A percentile compares a stretch with the other conserved stretches of the same genome.
phyloP scores from a whole-genome alignment of 192 early-diverging fungal species.

The Mortierella alpina region DNA sequence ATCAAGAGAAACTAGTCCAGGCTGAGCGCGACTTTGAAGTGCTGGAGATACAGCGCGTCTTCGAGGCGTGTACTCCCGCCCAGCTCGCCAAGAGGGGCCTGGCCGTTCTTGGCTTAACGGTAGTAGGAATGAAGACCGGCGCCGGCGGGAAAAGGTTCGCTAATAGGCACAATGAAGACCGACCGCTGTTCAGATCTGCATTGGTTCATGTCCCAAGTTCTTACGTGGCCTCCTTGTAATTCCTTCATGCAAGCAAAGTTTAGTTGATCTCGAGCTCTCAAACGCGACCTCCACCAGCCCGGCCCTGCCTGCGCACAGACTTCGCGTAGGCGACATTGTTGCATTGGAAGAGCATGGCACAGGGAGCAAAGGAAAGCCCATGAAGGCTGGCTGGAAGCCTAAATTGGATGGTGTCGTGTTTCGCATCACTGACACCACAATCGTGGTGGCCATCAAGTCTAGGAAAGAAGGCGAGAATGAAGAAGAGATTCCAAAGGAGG shows the following conservation, averaged over 20 bases:
- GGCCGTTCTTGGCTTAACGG: slow-evolving; percentile 69
- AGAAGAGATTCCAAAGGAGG: slow-evolving; percentile 68
- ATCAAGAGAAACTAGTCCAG: slow-evolving; percentile 67
- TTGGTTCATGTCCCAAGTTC: background rate
- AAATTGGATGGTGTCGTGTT: slow-evolving; percentile 68
- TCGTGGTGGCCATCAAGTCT: slow-evolving; percentile 69
- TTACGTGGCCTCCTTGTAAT: background rate
- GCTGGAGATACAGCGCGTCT: slow-evolving; percentile 54
- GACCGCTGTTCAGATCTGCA: background rate
- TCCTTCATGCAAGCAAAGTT: slow-evolving; percentile 20
- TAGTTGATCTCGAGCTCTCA: slow-evolving; percentile 74
- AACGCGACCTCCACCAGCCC: slow-evolving; percentile 60
- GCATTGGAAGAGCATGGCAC: slow-evolving; percentile 66
- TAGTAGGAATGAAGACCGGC: slow-evolving; percentile 71
- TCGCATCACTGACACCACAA: slow-evolving; percentile 63
- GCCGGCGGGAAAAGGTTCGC: slow-evolving; percentile 73
- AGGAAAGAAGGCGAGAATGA: slow-evolving; percentile 55
- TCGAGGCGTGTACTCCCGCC: slow-evolving; percentile 62
- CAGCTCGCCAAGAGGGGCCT: slow-evolving; percentile 75
- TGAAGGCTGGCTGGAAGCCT: slow-evolving; percentile 48
- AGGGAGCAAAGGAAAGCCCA: slow-evolving; percentile 54
- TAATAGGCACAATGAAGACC: background rate
- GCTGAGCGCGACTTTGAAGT: slow-evolving; percentile 63
- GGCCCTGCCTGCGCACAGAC: slow-evolving; percentile 65
- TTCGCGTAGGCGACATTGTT: slow-evolving; percentile 80